Evolutionary conservation across 129 eudicot species (phyloP), one percentile per base, ranked within the genome.

Genomic region (Flaveria brownii): DNA sequence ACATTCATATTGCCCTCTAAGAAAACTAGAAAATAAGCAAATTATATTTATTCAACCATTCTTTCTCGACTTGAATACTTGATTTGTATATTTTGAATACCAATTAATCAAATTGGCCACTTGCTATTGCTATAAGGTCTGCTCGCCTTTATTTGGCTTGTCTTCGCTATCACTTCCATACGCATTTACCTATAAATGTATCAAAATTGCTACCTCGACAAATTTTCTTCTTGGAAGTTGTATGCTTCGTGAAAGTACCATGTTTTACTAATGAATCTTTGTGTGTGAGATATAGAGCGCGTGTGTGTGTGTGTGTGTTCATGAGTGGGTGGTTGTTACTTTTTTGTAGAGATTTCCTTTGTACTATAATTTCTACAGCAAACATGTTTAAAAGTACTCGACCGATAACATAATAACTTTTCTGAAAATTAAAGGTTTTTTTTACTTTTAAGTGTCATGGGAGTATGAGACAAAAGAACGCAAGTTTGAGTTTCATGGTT

Each of bases 401-500:
- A 16, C 59, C 3, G 9, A n/a, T 16, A 52, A 16, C 23, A 52
- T 16, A 16, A 36, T 36, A 36, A 36, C 41, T 5, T 5, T 4
- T 36, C 41, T 1, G 1, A 36, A 36, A 36, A 36, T 36, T 7
- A 36, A 36, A 36, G 41, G 5, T 30, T 4, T 30, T 30, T 30
- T 30, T 30, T 30, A 3, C 5, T 30, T 30, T 30, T 30, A 3
- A 55, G 61, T 2, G 17, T 55, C 10, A 55, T 17, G 18, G 26
- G 41, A 36, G 7, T 36, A 36, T 36, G 41, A 1, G 13, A 18
- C 14, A 6, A 17, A 63, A 16, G 46, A 10, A 63, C 1, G 12
- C 69, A 63, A 63, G 49, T 66, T 8, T 39, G 51, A 66, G 26
- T 66, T 66, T 66, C 69, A 66, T 66, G 50, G 26, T 9, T 28